Evolutionary conservation across 2,329 filamentous ascomycete genomes (phyloP), one percentile per base, ranked within the genome.

Genomic region (Chrysoporthe deuterocubensis): DNA sequence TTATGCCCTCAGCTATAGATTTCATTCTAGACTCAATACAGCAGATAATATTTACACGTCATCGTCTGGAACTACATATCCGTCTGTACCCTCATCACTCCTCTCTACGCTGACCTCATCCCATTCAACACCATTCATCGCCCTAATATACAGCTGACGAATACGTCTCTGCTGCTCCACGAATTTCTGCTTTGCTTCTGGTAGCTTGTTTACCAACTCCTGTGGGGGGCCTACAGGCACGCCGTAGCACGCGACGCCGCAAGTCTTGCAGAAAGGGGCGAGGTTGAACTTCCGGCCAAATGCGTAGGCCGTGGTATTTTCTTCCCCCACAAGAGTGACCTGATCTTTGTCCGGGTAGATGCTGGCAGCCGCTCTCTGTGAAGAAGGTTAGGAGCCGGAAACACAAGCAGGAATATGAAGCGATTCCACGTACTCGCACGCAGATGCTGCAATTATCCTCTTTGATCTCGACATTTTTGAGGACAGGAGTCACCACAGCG

Each of bases 381-480:
- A 7, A 34, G 6, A n/a, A 52, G 18, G 11, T 64, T 32, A 57
- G 50, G 9, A 7, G 4, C 11, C 13, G 11, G 18, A 4, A 9
- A 16, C 4, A 4, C 46, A 14, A 7, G 18, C 21, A 21, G 26
- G 2, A 58, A 13, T n/a, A 3, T 40, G 14, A 11, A 37, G 21
- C 2, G 4, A 6, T 1, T 3, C 1, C 1, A 68, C 71, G 6
- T 71, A 76, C 74, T 14, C 76, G 69, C 40, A 73, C 67, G 66
- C 76, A 78, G 32, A 71, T 73, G 64, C 76, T 77, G 64, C 78
- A 73, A 78, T 81, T 72, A 75, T 80, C 70, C 77, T 82, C 66
- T 76, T 80, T 72, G 77, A 83, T 50, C 78, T 83, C 70, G 76
- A 83, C 60, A 74, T 79, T 26, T 73, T 78, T 67, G 76, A 70